phyloP scores from a whole-genome alignment of 2,329 filamentous ascomycete species.

The Emericellopsis atlantica region DNA sequence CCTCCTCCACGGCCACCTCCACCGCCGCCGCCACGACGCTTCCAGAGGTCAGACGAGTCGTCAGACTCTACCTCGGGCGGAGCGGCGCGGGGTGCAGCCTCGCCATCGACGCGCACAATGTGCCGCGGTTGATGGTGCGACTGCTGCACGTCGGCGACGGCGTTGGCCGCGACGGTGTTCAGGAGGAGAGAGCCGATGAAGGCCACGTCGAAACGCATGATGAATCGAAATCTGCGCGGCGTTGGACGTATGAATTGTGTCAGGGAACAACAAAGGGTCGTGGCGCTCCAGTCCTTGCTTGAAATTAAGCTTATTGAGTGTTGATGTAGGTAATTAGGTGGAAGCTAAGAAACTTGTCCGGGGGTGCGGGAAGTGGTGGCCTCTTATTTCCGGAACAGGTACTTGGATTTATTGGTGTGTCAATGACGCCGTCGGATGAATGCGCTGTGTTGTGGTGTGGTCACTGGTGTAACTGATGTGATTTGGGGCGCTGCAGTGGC shows the following conservation, averaged over 20 bases:
- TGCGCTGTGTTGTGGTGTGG: too few relatives aligned
- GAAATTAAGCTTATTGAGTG: background rate
- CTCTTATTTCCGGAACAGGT: background rate
- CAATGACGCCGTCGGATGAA: too few relatives aligned
- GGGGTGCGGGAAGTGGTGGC: background rate
- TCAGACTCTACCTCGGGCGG: conserved; percentile 5
- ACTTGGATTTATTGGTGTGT: too few relatives aligned
- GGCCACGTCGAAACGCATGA: conserved; percentile 18
- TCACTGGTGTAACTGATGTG: too few relatives aligned
- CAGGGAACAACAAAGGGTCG: background rate
- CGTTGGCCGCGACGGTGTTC: conserved; percentile 11
- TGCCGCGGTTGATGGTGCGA: conserved; percentile 5
- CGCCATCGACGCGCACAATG: conserved; percentile 10
- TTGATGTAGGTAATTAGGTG: background rate
- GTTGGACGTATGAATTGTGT: background rate
- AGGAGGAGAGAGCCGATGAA: conserved; percentile 16
- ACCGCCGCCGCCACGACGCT: conserved; percentile 48
- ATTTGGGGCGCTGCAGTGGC: too few relatives aligned
- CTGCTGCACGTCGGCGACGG: conserved; percentile 5
- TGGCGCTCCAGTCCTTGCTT: too few relatives aligned
- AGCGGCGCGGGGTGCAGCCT: conserved; percentile 3
- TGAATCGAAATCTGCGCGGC: conserved; percentile 2
- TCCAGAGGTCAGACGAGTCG: conserved; percentile 31
- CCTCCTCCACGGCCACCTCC: conserved; percentile 31
- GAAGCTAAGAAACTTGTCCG: background rate